Conservation (phyloP, 345 rosid genomes). For the Sisymbrium altissimum region DNA sequence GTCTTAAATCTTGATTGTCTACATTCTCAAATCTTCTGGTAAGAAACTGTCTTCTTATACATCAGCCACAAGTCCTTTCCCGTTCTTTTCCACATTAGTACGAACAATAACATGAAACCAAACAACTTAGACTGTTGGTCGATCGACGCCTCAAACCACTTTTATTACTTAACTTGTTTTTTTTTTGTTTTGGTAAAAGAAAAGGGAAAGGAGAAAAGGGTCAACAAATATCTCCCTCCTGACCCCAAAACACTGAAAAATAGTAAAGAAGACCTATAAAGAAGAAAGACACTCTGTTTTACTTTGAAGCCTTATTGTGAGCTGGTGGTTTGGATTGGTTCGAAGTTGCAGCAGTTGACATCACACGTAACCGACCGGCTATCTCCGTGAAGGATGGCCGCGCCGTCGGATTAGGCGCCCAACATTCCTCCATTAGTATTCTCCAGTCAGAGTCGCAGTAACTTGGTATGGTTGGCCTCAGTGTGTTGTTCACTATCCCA, state of each 20-base stretch:
- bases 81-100: neutral
- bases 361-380: conserved; percentile 52
- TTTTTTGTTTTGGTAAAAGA: conserved; percentile 9
- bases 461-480: conserved; percentile 76
- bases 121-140: neutral
- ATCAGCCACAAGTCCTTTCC: neutral
- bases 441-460: conserved; percentile 70
- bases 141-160: conserved; percentile 7
- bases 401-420: conserved; percentile 61
- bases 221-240: conserved; percentile 39
- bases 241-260: conserved; percentile 23
- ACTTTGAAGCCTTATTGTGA: conserved; percentile 44
- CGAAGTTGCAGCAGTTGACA: conserved; percentile 64
- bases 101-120: neutral
- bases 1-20: neutral
- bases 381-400: conserved; percentile 85
- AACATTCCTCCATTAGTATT: conserved; percentile 81
- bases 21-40: neutral
- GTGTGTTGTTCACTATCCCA: conserved; percentile 75
- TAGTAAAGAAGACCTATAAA: conserved; percentile 3
- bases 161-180: conserved; percentile 11
- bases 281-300: conserved; percentile 1
- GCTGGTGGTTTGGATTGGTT: conserved; percentile 55
- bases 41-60: neutral
- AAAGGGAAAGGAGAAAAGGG: conserved; percentile 34